Base-by-base conservation (phyloP, 2,329 filamentous ascomycete species). In the Sporothrix luriei region DNA sequence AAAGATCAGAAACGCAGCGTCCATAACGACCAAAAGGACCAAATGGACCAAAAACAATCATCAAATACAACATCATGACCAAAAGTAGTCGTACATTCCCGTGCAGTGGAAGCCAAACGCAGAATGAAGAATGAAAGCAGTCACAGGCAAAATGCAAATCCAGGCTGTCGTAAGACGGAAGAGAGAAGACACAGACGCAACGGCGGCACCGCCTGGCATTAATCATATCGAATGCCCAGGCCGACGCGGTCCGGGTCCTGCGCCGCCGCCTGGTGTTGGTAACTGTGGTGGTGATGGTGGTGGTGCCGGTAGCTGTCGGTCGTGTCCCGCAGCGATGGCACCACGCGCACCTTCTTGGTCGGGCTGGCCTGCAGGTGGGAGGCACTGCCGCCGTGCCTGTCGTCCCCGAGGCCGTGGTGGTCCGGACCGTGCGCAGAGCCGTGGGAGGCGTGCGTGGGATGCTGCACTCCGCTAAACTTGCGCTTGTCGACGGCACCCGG, bases 221-320 rank as follows among this genome's bases (percentile, higher is more conserved):
- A 75, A 29, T 79, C 74, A 70, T 85, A 84, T 70, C 84, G 82
- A 71, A 88, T 87, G 2, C 85, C 85, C 49, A 87, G 75, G 0
- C 85, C 85, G 16, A 87, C 79, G 4, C 79, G 77, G 14, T 78
- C 69, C 3, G 38, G 75, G 16, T 72, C 71, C 6, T 66, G 55
- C 19, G 68, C 48, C 26, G 61, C 66, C 11, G 64, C 7, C 48
- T 21, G 48, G 48, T 21, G 62, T 16, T 59, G 61, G 46, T 69
- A 64, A 57, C 55, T 69, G 33, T 59, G 29, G 55, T 29, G 19
- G 29, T 59, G 19, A 16, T 59, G 55, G 59, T 69, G 66, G 48
- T 70, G 69, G 52, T 68, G 71, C 33, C 69, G 70, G 66, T 73
- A 68, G 65, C 71, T 70, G 70, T 73, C 71, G 14, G 40, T 82